phyloP scores from a whole-genome alignment of 2,329 filamentous ascomycete species.

The Colletotrichum acutatum region DNA sequence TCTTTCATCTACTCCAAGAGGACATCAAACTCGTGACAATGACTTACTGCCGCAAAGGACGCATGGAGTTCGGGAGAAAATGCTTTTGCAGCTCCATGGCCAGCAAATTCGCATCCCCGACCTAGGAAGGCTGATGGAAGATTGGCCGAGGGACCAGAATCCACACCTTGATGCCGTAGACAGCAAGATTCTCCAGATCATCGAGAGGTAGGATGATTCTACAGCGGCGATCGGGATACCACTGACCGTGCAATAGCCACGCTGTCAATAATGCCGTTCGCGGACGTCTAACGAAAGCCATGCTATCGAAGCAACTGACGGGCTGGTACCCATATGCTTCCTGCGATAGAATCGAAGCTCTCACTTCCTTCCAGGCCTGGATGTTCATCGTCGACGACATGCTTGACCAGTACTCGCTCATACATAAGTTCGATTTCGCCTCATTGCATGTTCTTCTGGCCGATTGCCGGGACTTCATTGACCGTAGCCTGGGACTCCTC shows the following conservation, averaged over 20 bases:
- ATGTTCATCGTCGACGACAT: slow-evolving; percentile 31
- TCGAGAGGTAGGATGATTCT: slow-evolving; percentile 3
- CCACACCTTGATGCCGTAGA: slow-evolving; percentile 6
- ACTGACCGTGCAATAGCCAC: neutral
- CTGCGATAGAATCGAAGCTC: slow-evolving; percentile 13
- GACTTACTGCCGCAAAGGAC: neutral
- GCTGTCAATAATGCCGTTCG: slow-evolving; percentile 24
- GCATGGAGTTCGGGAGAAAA: neutral
- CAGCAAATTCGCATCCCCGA: slow-evolving; percentile 23
- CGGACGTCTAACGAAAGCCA: slow-evolving; percentile 26
- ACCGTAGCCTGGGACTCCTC: slow-evolving; percentile 11
- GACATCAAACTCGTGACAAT: neutral
- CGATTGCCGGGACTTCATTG: slow-evolving; percentile 23
- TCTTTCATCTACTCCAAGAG: neutral
- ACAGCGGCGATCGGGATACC: neutral
- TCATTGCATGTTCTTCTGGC: slow-evolving; percentile 9
- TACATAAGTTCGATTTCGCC: slow-evolving; percentile 13
- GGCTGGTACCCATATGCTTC: slow-evolving; percentile 30
- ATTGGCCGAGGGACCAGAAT: slow-evolving; percentile 18
- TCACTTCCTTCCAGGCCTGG: slow-evolving; percentile 26
- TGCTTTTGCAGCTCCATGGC: slow-evolving; percentile 18
- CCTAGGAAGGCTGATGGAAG: slow-evolving; percentile 8
- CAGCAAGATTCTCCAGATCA: slow-evolving; percentile 16
- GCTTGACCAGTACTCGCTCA: slow-evolving; percentile 14
- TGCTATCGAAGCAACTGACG: slow-evolving; percentile 20